These are phyloP conservation scores for Balamuthia mandrillaris DNA, from an alignment of 208 protist species.

Conservation along the genomic window DNA sequence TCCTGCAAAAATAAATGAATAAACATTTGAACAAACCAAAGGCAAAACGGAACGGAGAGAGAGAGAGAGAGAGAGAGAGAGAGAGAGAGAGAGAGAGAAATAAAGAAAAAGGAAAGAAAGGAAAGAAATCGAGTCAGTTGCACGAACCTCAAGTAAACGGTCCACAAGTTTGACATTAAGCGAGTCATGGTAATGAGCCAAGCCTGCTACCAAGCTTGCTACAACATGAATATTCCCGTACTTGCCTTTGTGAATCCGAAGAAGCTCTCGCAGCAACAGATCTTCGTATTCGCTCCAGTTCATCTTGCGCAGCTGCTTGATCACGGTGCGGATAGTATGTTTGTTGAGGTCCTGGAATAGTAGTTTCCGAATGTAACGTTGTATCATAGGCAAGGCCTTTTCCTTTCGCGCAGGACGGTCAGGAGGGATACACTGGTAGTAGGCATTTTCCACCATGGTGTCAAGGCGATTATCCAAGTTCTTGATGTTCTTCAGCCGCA, in stretches of 20 bases:
- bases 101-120: neutral
- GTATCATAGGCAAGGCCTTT: constrained; percentile 37
- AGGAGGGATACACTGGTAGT: constrained; percentile 56
- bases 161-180: constrained; percentile 48
- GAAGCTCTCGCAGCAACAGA: constrained; percentile 31
- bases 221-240: constrained; percentile 62
- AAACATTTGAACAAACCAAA: too few relatives aligned
- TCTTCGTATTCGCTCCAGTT: constrained; percentile 43
- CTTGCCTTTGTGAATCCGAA: constrained; percentile 52
- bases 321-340: constrained; percentile 30
- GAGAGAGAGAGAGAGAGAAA: neutral
- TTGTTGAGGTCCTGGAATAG: constrained; percentile 49
- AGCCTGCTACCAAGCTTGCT: constrained; percentile 46
- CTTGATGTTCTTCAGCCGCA: constrained; percentile 60
- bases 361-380: constrained; percentile 55
- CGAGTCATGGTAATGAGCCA: constrained; percentile 41
- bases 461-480: constrained; percentile 47
- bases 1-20: too few relatives aligned
- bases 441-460: constrained; percentile 59
- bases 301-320: constrained; percentile 56
- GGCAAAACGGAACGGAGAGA: too few relatives aligned
- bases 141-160: neutral
- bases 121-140: neutral
- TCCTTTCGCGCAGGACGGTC: constrained; percentile 35
- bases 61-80: too few relatives aligned